A percentile compares a stretch with the other conserved stretches of the same genome.
Conservation (phyloP, 148 eudicot genomes). For the Silene latifolia region DNA sequence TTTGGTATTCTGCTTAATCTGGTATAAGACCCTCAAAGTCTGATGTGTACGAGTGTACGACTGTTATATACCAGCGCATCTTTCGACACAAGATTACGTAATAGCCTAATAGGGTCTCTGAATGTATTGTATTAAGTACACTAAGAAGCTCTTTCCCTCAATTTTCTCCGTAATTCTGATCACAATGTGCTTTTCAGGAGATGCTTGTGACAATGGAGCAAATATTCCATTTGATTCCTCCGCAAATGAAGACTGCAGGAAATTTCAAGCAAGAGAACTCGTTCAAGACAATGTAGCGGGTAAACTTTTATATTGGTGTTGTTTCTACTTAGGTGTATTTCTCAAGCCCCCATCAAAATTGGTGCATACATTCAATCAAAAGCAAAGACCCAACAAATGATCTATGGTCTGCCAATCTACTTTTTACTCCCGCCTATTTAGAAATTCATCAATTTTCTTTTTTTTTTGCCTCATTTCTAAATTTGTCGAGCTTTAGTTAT, state of each 20-base stretch:
- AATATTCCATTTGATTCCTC: background rate
- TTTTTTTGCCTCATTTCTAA: too few species aligned
- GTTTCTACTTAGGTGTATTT: background rate
- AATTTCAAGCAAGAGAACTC: conserved; percentile 1
- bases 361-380: background rate
- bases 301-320: background rate
- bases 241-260: background rate
- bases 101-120: background rate
- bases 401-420: background rate
- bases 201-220: conserved; percentile 3
- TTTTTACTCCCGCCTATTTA: too few species aligned
- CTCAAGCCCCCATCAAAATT: background rate
- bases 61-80: background rate
- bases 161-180: background rate
- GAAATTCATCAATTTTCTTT: too few species aligned
- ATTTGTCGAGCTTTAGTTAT: too few species aligned
- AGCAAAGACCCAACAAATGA: background rate
- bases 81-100: too few species aligned
- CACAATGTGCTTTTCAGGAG: conserved; percentile 1
- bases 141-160: background rate
- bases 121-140: background rate
- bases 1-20: background rate
- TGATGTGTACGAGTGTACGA: background rate
- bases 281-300: background rate
- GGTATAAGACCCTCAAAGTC: background rate